These are phyloP conservation scores for Ulmus americana DNA, from an alignment of 331 rosid genomes.

Conservation along the genomic window DNA sequence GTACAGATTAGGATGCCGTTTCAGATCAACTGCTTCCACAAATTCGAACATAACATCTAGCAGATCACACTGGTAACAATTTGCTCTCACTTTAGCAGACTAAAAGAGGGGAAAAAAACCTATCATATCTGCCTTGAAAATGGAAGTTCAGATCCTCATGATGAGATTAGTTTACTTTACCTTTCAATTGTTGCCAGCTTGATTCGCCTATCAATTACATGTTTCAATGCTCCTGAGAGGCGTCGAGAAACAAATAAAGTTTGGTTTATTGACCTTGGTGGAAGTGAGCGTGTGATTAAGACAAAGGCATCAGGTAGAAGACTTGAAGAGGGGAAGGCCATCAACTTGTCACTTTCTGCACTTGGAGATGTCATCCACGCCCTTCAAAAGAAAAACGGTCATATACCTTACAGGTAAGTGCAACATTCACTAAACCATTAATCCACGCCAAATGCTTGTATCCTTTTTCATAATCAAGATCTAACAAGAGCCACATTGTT, in stretches of 20 bases:
- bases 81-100: background rate
- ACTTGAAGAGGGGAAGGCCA: conserved; percentile 43
- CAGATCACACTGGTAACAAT: conserved; percentile 39
- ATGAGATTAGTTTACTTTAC: background rate
- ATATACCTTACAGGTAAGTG: conserved; percentile 35
- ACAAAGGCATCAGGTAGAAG: conserved; percentile 40
- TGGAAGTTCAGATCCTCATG: background rate
- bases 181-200: conserved; percentile 19
- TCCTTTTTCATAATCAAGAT: background rate
- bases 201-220: conserved; percentile 38
- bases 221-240: conserved; percentile 31
- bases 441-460: background rate
- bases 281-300: conserved; percentile 39
- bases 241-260: conserved; percentile 32
- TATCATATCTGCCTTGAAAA: background rate
- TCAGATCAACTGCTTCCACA: conserved; percentile 38
- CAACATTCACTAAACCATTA: background rate
- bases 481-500: background rate
- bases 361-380: conserved; percentile 42
- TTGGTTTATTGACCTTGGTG: conserved; percentile 41
- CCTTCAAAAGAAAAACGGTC: conserved; percentile 29
- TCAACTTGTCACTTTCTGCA: conserved; percentile 41
- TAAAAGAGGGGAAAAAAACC: background rate
- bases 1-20: conserved; percentile 31
- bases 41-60: conserved; percentile 34